Evolutionary conservation across 1,284 basidiomycete species (phyloP).

Genomic region (Malassezia obtusa): DNA sequence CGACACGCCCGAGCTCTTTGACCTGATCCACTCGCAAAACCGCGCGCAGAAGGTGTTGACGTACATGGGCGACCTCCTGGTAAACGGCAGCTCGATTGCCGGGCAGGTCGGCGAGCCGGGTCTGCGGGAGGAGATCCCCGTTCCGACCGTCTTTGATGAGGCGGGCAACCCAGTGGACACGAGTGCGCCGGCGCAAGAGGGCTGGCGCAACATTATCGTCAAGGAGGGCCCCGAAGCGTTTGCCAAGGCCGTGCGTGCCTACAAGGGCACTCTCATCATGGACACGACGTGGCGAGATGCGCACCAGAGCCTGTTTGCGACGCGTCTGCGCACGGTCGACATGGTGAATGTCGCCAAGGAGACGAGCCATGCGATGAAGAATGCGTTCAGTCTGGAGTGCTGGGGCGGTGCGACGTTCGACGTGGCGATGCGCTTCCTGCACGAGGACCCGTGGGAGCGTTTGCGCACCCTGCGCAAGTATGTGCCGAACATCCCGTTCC

Average conservation of each 20-base stretch:
- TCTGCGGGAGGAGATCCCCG: conserved; percentile 74
- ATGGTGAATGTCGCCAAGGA: conserved; percentile 99
- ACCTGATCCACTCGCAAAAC: conserved; percentile 93
- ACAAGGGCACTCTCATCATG: conserved; percentile 67
- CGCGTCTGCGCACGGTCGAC: conserved; percentile 88
- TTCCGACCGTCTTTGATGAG: conserved; percentile 70
- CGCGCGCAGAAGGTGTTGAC: conserved; percentile 93
- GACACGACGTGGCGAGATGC: conserved; percentile 97
- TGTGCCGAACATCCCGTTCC: conserved; percentile 96
- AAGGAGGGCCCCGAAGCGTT: conserved; percentile 97
- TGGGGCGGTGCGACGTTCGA: conserved; percentile 99
- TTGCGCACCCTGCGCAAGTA: conserved; percentile 85
- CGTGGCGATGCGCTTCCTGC: conserved; percentile 98
- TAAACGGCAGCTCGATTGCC: conserved; percentile 95
- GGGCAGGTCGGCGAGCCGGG: conserved; percentile 90
- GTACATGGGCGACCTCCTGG: conserved; percentile 93
- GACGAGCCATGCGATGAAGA: conserved; percentile 75
- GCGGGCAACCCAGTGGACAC: conserved; percentile 67
- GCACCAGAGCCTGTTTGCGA: conserved; percentile 93
- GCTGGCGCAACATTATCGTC: conserved; percentile 98
- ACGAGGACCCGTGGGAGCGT: conserved; percentile 99
- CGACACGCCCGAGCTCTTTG: conserved; percentile 97
- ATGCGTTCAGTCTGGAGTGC: conserved; percentile 94
- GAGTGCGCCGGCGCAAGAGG: conserved; percentile 68
- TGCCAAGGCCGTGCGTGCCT: conserved; percentile 91